phyloP scores from a whole-genome alignment of 2,329 filamentous ascomycete genomes.

The Pseudopyrenochaeta lycopersici region DNA sequence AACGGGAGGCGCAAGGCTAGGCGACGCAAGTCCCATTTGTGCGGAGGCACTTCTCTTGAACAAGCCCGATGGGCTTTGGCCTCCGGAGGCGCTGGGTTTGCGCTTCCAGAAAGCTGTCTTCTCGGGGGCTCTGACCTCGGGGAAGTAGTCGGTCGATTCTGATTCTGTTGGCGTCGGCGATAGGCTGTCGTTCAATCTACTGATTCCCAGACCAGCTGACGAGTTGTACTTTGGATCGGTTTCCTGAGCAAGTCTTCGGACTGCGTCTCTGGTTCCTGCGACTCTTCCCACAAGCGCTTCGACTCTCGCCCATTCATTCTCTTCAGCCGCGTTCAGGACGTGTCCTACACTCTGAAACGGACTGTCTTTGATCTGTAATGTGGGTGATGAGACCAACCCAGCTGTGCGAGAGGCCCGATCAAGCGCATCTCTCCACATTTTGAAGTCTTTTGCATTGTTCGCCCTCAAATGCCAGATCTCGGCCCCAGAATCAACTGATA shows the following conservation, averaged over 20 bases:
- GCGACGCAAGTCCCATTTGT: conserved; percentile 61
- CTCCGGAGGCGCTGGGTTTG: conserved; percentile 70
- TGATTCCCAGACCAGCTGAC: conserved; percentile 46
- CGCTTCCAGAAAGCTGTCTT: conserved; percentile 91
- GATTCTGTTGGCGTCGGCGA: conserved; percentile 52
- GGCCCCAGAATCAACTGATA: conserved; percentile 94
- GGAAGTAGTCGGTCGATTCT: conserved; percentile 66
- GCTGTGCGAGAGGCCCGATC: conserved; percentile 76
- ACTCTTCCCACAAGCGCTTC: conserved; percentile 87
- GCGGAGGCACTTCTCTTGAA: conserved; percentile 62
- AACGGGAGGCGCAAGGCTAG: conserved; percentile 45
- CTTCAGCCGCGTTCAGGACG: conserved; percentile 63
- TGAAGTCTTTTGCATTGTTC: conserved; percentile 82
- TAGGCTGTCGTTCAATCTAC: conserved; percentile 36
- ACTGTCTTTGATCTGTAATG: conserved; percentile 38
- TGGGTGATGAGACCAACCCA: conserved; percentile 36
- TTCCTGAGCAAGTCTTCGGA: conserved; percentile 85
- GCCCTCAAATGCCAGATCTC: conserved; percentile 96
- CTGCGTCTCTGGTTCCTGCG: conserved; percentile 86
- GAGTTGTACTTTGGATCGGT: conserved; percentile 71
- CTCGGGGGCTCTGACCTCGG: conserved; percentile 56
- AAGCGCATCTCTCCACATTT: conserved; percentile 84
- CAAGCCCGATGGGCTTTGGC: conserved; percentile 51
- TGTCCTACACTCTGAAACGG: conserved; percentile 26
- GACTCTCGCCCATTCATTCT: conserved; percentile 86